Conservation (phyloP, 306 rosid genomes). For the Mimosa bimucronata region DNA sequence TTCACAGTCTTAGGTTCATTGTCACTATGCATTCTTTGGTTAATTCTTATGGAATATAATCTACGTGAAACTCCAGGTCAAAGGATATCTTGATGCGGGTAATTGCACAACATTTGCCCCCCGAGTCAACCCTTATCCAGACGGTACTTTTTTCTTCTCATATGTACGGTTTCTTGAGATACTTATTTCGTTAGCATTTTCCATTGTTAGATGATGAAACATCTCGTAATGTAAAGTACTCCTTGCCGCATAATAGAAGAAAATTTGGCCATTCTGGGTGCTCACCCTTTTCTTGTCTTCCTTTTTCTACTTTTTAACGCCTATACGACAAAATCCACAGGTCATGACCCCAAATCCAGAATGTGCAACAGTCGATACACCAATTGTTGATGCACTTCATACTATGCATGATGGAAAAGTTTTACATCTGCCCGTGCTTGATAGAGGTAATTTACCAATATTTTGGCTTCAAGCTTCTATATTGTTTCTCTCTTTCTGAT, state of each 20-base stretch:
- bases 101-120: slow-evolving; percentile 73
- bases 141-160: slow-evolving; percentile 56
- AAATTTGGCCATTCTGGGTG: background rate
- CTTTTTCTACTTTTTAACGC: slow-evolving; percentile 6
- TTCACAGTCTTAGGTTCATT: slow-evolving; percentile 1
- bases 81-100: slow-evolving; percentile 96
- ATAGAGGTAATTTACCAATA: slow-evolving; percentile 62
- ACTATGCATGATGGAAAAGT: slow-evolving; percentile 92
- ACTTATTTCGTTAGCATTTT: background rate
- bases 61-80: slow-evolving; percentile 58
- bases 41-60: slow-evolving; percentile 24
- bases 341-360: slow-evolving; percentile 97
- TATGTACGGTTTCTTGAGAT: background rate
- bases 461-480: background rate
- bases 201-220: slow-evolving; percentile 12
- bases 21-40: slow-evolving; percentile 14
- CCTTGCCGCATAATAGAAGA: background rate
- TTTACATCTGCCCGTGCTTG: slow-evolving; percentile 87
- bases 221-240: background rate
- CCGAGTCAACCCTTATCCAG: slow-evolving; percentile 80
- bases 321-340: slow-evolving; percentile 48
- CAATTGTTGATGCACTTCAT: slow-evolving; percentile 95
- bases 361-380: slow-evolving; percentile 79
- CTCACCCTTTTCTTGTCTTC: slow-evolving; percentile 5
- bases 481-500: slow-evolving; percentile 40